Percentiles rank a stretch among this genome's conserved stretches.
Evolutionary conservation across 2,329 filamentous ascomycete genomes (phyloP).

Genomic region (Moelleriella libera): DNA sequence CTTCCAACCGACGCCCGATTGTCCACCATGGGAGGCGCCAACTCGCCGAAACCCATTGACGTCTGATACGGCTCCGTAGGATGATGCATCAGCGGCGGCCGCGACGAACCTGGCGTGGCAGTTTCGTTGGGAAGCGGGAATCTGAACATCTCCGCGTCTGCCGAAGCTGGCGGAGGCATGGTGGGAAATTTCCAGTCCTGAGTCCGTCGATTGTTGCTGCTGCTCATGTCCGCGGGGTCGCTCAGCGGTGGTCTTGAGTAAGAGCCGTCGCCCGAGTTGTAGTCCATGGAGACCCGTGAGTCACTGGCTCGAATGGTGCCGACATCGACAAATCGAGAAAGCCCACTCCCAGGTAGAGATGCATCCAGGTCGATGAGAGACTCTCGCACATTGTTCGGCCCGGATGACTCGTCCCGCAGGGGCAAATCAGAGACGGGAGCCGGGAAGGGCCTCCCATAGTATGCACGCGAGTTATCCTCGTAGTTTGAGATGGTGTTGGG

Average conservation of each 20-base stretch:
- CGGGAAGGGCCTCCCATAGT: conserved; percentile 37
- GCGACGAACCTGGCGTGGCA: conserved; percentile 14
- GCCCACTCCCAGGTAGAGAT: conserved; percentile 39
- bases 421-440: conserved; percentile 39
- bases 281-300: conserved; percentile 32
- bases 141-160: conserved; percentile 36
- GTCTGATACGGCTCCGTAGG: conserved; percentile 34
- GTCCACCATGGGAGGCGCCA: conserved; percentile 20
- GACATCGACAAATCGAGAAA: conserved; percentile 46
- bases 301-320: conserved; percentile 41
- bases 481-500: conserved; percentile 52
- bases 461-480: conserved; percentile 46
- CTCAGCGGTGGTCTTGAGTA: conserved; percentile 38
- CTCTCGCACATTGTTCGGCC: conserved; percentile 38
- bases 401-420: conserved; percentile 38
- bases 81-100: conserved; percentile 34
- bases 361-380: conserved; percentile 52
- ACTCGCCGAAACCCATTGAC: conserved; percentile 26
- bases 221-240: conserved; percentile 39
- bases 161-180: conserved; percentile 34
- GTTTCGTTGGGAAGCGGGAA: conserved; percentile 29
- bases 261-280: conserved; percentile 27
- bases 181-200: conserved; percentile 46
- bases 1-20: conserved; percentile 29
- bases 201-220: conserved; percentile 34